Base-by-base conservation (phyloP, 352 stramenopile species). In the Pythium myriotylum region DNA sequence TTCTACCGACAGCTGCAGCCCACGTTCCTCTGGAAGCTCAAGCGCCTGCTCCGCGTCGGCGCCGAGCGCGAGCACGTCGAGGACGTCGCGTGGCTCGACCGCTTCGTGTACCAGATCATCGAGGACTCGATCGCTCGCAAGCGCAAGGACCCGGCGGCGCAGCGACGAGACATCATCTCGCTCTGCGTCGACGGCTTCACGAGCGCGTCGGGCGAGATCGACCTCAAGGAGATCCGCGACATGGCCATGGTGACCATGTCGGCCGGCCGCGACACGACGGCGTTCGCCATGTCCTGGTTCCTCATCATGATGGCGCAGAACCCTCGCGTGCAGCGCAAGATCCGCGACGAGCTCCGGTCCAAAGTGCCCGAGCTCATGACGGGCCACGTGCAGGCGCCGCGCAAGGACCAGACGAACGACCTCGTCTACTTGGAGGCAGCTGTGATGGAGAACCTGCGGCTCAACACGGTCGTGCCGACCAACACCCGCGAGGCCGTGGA, bases 201-300 rank as follows among this genome's bases (percentile, higher is more conserved):
- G n/a, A n/a, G n/a, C n/a, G n/a, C 26, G n/a, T 37, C 8, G 26
- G 35, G 1, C 17, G 27, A 46, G 13, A 24, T 26, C 17, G 48
- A 64, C 27, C 26, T 50, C 20, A 39, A 39, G 39, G 47, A 58
- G 16, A 79, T 96, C 40, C 81, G 83, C n/a, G 82, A 95, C 68
- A 89, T 97, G 47, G 70, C 86, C 12, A 71, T 96, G 23, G 89
- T 71, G 23, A 89, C 94, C 51, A 68, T 94, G 29, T 69, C 78
- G 20, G 84, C 85, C 50, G 86, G 88, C 10, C 65, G 81, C 7
- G 86, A 93, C 57, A 95, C 88, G 0, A 95, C 86, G 1, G 76
- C 85, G 4, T 76, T 74, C 23, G 74, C 72, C 0, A 76, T 96
- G 52, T 73, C 71, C 19, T 95, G 81, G 81, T 78, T 91, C 19